A percentile compares a stretch with the other conserved stretches of the same genome.
These are phyloP conservation scores for Cutaneotrichosporon mucoides DNA, from an alignment of 1,284 basidiomycete genomes.

Conservation along the genomic window DNA sequence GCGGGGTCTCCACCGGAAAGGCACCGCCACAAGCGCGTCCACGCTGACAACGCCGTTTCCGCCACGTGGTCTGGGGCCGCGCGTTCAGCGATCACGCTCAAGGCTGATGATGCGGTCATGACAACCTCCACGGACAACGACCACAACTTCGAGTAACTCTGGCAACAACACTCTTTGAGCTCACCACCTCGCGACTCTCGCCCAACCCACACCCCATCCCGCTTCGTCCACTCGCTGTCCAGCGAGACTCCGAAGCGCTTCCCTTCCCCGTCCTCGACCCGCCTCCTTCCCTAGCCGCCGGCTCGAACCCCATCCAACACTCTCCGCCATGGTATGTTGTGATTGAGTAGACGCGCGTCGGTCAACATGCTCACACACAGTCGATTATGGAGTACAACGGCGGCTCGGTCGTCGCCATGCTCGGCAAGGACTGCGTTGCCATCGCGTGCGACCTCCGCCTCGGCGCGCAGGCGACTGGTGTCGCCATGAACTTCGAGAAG, in stretches of 20 bases:
- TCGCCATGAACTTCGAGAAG: constrained; percentile 64
- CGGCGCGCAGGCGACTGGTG: constrained; percentile 82
- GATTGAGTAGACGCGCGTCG: too few species aligned
- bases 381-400: constrained; percentile 49
- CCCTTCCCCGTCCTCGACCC: too few species aligned
- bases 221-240: too few species aligned
- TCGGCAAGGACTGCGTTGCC: constrained; percentile 97
- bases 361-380: constrained; percentile 17
- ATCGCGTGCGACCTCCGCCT: constrained; percentile 92
- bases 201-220: neutral
- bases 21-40: neutral
- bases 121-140: neutral
- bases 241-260: too few species aligned
- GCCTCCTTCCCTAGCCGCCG: too few species aligned
- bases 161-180: too few species aligned
- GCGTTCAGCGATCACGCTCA: neutral
- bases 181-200: neutral
- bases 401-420: constrained; percentile 98
- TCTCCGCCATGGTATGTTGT: neutral
- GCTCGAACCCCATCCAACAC: neutral
- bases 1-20: neutral
- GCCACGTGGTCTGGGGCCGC: constrained; percentile 5
- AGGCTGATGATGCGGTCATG: constrained; percentile 3
- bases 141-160: neutral
- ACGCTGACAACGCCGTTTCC: neutral